Conservation (phyloP, 2,329 filamentous ascomycete genomes). For the Herpotrichia juniperi region DNA sequence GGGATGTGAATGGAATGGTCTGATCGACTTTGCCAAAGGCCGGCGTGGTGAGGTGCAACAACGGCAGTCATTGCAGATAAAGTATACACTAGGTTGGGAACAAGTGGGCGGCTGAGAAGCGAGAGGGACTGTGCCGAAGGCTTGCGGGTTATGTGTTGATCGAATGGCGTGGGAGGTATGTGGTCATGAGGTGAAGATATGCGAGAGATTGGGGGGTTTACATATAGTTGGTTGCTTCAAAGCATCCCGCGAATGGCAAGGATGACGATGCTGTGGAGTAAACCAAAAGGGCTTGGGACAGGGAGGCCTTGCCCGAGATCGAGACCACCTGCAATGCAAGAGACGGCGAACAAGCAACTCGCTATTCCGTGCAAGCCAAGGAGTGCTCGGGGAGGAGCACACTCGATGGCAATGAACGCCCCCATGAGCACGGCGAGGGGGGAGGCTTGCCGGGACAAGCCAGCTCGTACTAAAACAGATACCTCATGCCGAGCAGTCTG, state of each 20-base stretch:
- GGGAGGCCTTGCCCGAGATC: constrained; percentile 19
- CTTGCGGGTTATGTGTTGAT: constrained; percentile 27
- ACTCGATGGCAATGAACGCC: constrained; percentile 24
- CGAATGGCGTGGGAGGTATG: constrained; percentile 36
- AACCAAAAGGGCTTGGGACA: constrained; percentile 32
- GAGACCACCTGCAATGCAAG: constrained; percentile 20
- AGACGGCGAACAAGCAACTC: constrained; percentile 38
- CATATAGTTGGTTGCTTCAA: constrained; percentile 38
- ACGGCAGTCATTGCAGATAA: constrained; percentile 43
- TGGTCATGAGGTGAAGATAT: constrained; percentile 31
- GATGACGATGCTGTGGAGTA: constrained; percentile 43
- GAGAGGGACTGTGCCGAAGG: constrained; percentile 30
- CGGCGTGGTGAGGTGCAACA: constrained; percentile 42
- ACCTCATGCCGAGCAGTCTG: constrained; percentile 3
- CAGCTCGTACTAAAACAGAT: constrained; percentile 3
- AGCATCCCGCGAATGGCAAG: constrained; percentile 40
- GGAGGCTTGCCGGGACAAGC: constrained; percentile 12
- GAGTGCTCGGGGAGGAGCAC: constrained; percentile 28
- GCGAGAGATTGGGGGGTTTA: constrained; percentile 41
- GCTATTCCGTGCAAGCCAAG: constrained; percentile 43
- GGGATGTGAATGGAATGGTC: constrained; percentile 36
- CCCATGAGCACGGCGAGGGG: constrained; percentile 1
- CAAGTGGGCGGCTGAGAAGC: constrained; percentile 23
- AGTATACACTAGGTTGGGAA: constrained; percentile 24
- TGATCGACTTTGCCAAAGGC: constrained; percentile 42